Conservation (phyloP, 306 rosid species). For the Pachyrhizus erosus region DNA sequence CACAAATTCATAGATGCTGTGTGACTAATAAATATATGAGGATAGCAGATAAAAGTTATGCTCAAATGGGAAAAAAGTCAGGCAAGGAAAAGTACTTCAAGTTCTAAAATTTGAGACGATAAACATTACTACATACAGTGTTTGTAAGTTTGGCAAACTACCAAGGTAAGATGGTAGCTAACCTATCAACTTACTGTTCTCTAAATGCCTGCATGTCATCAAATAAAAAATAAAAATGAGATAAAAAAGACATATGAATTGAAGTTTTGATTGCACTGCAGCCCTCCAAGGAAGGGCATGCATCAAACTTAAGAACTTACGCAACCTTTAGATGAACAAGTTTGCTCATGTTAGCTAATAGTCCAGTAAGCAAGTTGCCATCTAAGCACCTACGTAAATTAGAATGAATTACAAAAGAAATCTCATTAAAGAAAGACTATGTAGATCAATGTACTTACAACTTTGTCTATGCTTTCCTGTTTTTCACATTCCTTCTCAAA, state of each 20-base stretch:
- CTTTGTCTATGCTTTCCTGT: conserved; percentile 73
- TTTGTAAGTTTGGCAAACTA: conserved; percentile 72
- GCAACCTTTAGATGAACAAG: conserved; percentile 73
- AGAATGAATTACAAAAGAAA: conserved; percentile 7
- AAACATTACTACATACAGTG: conserved; percentile 65
- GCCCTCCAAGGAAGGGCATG: background rate
- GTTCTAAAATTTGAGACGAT: conserved; percentile 9
- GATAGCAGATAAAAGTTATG: background rate
- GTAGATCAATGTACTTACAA: conserved; percentile 61
- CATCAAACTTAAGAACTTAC: conserved; percentile 55
- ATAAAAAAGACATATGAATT: background rate
- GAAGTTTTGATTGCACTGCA: background rate
- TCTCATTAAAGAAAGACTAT: conserved; percentile 6
- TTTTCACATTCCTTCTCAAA: conserved; percentile 60
- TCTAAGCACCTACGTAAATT: conserved; percentile 72
- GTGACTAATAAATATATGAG: background rate
- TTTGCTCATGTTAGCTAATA: conserved; percentile 75
- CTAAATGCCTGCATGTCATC: conserved; percentile 72
- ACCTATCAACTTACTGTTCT: conserved; percentile 78
- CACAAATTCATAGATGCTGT: conserved; percentile 39
- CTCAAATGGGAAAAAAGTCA: background rate
- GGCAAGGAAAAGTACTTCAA: background rate
- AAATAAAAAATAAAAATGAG: background rate
- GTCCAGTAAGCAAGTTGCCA: conserved; percentile 70
- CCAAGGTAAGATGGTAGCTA: conserved; percentile 72